These are phyloP conservation scores for Angophora floribunda DNA, from an alignment of 345 rosid genomes.

Conservation along the genomic window DNA sequence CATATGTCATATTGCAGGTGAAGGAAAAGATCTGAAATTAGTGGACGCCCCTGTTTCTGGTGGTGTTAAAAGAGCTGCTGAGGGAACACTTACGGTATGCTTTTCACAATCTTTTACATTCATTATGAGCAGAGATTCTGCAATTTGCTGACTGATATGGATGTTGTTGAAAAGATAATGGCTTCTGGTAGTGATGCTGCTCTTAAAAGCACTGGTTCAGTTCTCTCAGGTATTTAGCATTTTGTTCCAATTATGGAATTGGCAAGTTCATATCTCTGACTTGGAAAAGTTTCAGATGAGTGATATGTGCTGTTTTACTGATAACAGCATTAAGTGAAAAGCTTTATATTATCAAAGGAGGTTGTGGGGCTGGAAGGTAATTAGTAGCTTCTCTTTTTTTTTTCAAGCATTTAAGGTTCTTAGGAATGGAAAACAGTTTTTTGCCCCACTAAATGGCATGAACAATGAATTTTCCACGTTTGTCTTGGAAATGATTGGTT, in stretches of 20 bases:
- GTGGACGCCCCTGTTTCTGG: conserved; percentile 99
- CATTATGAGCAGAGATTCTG: not conserved
- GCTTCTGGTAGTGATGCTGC: conserved; percentile 85
- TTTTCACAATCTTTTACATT: not conserved
- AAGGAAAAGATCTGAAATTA: conserved; percentile 70
- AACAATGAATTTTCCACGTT: not conserved
- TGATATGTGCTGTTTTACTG: not conserved
- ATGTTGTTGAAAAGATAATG: conserved; percentile 54
- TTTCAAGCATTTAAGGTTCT: not conserved
- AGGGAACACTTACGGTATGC: conserved; percentile 83
- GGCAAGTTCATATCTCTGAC: not conserved
- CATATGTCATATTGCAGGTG: conserved; percentile 28
- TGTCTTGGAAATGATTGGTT: not conserved
- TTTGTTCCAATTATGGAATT: not conserved
- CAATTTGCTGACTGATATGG: not conserved
- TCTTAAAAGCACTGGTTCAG: conserved; percentile 49
- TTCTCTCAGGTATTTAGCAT: conserved; percentile 57
- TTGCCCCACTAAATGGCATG: not conserved
- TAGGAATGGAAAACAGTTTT: not conserved
- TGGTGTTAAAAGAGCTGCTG: conserved; percentile 84
- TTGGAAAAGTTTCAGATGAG: not conserved
- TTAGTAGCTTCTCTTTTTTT: conserved; percentile 2
- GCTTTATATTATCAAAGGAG: conserved; percentile 86
- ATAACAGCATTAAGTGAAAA: conserved; percentile 83
- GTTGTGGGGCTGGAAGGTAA: conserved; percentile 97